Base-by-base conservation (phyloP, 2,329 filamentous ascomycete species). In the Aspergillus luchuensis region DNA sequence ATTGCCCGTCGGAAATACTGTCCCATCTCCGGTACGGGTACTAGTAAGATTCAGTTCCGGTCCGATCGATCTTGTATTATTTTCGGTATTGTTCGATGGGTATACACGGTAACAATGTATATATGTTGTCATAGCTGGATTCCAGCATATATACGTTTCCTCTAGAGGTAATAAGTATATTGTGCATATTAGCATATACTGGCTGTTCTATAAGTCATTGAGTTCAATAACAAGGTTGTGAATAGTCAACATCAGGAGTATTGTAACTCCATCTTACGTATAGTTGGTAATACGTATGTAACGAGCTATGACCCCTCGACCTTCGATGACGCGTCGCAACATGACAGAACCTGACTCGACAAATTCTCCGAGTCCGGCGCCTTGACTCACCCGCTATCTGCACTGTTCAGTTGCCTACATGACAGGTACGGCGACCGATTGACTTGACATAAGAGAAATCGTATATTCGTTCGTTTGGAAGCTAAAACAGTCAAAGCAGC, bases 251-350 rank as follows among this genome's bases (percentile, higher is more conserved):
- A 28, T 28, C 25, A 28, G 25, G 25, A 4, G 45, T 49, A 48
- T 23, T 19, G 45, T 48, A 48, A 48, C 10, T 7, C 11, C 10
- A 11, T 15, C 33, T 13, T 36, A 36, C 33, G 11, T 10, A 36
- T 36, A n/a, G 5, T 28, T n/a, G 19, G 21, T 49, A 49, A 28
- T 8, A 15, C 11, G 33, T 4, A 13, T 15, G 33, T 28, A 49
- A 49, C 21, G 5, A 50, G 25, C 47, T 17, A 50, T 17, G 25
- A 50, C 15, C 23, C 47, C 15, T 23, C 17, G 17, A 11, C 8
- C 7, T 50, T 50, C 23, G 23, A 55, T 55, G 52, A 55, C 52
- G 52, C 38, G 38, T 55, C 52, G 15, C 15, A 55, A 13, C 38
- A 41, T 55, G n/a, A 43, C 23, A 19, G 25, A 23, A 41, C 38